phyloP scores from a whole-genome alignment of 2,329 filamentous ascomycete genomes.

The Talaromyces verruculosus region DNA sequence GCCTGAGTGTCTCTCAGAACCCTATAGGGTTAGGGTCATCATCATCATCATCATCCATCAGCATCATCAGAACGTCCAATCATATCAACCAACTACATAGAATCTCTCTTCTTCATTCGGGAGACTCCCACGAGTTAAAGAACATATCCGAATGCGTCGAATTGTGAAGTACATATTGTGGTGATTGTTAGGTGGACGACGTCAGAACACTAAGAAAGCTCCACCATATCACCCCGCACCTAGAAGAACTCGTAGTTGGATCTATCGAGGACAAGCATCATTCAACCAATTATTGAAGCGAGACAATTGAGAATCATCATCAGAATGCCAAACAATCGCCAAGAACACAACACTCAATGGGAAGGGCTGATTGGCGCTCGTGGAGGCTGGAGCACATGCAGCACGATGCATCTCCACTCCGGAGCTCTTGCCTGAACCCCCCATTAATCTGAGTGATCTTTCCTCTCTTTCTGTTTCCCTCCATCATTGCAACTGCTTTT shows the following conservation, averaged over 20 bases:
- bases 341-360: constrained; percentile 4
- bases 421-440: constrained; percentile 8
- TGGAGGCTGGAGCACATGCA: constrained; percentile 7
- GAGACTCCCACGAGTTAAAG: not conserved
- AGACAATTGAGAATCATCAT: not conserved
- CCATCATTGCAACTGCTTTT: not conserved
- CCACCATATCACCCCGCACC: constrained; percentile 1
- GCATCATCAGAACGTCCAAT: not conserved
- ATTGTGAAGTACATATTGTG: not conserved
- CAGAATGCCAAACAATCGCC: constrained; percentile 3
- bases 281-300: not conserved
- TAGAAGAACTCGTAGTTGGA: not conserved
- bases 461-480: not conserved
- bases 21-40: not conserved
- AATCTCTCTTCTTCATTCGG: not conserved
- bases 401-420: constrained; percentile 16
- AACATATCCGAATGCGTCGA: not conserved
- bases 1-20: not conserved
- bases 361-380: constrained; percentile 6
- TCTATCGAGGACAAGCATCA: not conserved
- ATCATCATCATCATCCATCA: not conserved
- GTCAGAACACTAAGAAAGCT: not conserved
- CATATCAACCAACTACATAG: not conserved
- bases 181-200: not conserved
- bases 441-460: not conserved